Evolutionary conservation across 768 basidiomycete species (phyloP).

Genomic region (Rhizopogon vinicolor): DNA sequence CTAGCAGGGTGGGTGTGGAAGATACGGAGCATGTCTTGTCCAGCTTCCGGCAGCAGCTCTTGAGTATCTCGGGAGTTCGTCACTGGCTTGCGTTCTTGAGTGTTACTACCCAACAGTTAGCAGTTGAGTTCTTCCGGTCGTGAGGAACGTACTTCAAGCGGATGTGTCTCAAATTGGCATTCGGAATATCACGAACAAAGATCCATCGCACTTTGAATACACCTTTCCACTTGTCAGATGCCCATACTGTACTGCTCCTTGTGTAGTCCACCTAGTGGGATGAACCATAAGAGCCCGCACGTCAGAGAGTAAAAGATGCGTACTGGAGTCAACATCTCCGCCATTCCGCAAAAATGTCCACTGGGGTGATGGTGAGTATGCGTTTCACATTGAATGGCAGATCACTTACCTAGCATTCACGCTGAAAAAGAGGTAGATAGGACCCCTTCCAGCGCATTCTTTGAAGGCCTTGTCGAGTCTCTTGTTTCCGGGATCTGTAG

Average conservation of each 20-base stretch:
- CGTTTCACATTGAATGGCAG: not conserved
- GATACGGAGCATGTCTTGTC: conserved; percentile 94
- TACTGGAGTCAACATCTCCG: conserved; percentile 95
- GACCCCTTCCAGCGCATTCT: conserved; percentile 86
- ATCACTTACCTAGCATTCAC: conserved; percentile 76
- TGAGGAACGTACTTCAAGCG: conserved; percentile 57
- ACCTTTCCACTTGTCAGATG: conserved; percentile 99
- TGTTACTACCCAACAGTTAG: conserved; percentile 61
- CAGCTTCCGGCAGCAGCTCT: conserved; percentile 92
- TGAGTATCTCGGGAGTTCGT: conserved; percentile 98
- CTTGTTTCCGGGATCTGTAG: conserved; percentile 96
- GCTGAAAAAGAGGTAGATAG: conserved; percentile 97
- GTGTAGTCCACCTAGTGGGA: conserved; percentile 77
- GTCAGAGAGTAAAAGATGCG: conserved; percentile 15
- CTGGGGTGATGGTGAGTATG: conserved; percentile 31
- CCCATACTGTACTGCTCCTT: conserved; percentile 95
- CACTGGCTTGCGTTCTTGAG: conserved; percentile 96
- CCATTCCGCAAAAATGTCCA: conserved; percentile 98
- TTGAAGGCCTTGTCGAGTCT: conserved; percentile 96
- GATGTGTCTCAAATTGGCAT: conserved; percentile 85
- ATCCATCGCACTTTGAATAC: conserved; percentile 99
- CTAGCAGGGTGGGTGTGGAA: conserved; percentile 91
- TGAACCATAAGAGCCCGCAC: not conserved
- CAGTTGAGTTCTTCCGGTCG: not conserved
- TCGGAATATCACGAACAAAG: conserved; percentile 94